Conservation (phyloP, 257 asterid species). For the Schizonepeta tenuifolia region DNA sequence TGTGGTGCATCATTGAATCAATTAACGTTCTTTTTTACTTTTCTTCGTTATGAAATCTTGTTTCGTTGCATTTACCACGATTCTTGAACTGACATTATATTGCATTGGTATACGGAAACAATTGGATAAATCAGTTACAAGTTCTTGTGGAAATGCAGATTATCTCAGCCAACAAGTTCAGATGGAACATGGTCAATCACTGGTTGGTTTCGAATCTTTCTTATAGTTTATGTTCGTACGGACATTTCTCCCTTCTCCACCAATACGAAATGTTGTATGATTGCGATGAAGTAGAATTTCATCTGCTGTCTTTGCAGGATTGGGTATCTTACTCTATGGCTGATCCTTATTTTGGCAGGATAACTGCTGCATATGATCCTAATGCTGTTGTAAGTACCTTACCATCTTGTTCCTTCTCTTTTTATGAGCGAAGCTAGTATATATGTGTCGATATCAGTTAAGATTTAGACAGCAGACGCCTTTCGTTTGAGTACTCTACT, state of each 20-base stretch:
- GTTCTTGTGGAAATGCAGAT: constrained; percentile 44
- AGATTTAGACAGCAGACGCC: background rate
- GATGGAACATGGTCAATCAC: constrained; percentile 44
- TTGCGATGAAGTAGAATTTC: background rate
- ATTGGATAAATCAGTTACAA: background rate
- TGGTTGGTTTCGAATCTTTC: constrained; percentile 49
- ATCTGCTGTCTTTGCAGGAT: constrained; percentile 50
- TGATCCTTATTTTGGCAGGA: constrained; percentile 56
- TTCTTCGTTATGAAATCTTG: background rate
- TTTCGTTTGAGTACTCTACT: background rate
- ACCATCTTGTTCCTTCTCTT: constrained; percentile 1
- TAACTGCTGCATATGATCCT: constrained; percentile 55
- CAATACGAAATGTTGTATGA: background rate
- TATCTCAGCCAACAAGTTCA: constrained; percentile 47
- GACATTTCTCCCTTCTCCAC: background rate
- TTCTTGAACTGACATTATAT: background rate
- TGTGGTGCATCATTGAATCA: constrained; percentile 1
- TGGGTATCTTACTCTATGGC: constrained; percentile 49
- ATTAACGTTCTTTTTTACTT: background rate
- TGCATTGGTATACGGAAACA: background rate
- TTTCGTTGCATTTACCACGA: background rate
- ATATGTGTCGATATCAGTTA: background rate
- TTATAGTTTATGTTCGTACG: constrained; percentile 2
- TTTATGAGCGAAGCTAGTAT: background rate
- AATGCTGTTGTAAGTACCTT: constrained; percentile 52